Base-by-base conservation (phyloP, 2,329 filamentous ascomycete genomes). In the Fulvia fulva region DNA sequence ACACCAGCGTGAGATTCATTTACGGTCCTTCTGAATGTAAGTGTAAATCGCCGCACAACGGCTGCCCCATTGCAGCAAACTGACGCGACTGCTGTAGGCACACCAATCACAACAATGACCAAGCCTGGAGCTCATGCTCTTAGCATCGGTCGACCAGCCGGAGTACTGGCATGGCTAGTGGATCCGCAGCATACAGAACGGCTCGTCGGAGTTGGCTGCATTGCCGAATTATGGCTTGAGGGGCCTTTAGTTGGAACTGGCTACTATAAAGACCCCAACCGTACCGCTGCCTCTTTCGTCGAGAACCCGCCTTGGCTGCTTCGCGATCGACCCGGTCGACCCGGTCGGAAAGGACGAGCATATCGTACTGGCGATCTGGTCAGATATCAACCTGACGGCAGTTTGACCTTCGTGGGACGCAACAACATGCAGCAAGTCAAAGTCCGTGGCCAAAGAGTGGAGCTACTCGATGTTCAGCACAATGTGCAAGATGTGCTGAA, bases 401-500 rank as follows among this genome's bases (percentile, higher is more conserved):
- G 68, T 21, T 78, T 86, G 41, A 71, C 78, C 11, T 86, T 83
- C 59, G 75, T 86, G 41, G 84, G 85, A 14, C 78, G 89, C 22
- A 78, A 86, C 22, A 90, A 93, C 65, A 50, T 23, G 8, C 86
- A 87, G 57, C 89, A 93, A 71, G 78, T 93, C 53, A 94, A 93
- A 70, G 78, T 95, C 12, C 83, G 88, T 32, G 90, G 90, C 0
- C 87, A 91, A 63, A 78, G 88, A 46, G 85, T 95, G 26, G 89
- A 94, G 68, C 80, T 91, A 12, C 81, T 83, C 0, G 90, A 93
- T 67, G 86, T 95, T 50, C 87, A 85, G 58, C 81, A 81, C 11
- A 76, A 81, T 21, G 73, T 91, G 14, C 49, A 28, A 0, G 14
- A 51, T 6, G 7, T 23, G 12, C 4, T 25, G 16, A 22, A 34